Conservation (phyloP, 164 flowering plant species). For the Echeveria elegans region DNA sequence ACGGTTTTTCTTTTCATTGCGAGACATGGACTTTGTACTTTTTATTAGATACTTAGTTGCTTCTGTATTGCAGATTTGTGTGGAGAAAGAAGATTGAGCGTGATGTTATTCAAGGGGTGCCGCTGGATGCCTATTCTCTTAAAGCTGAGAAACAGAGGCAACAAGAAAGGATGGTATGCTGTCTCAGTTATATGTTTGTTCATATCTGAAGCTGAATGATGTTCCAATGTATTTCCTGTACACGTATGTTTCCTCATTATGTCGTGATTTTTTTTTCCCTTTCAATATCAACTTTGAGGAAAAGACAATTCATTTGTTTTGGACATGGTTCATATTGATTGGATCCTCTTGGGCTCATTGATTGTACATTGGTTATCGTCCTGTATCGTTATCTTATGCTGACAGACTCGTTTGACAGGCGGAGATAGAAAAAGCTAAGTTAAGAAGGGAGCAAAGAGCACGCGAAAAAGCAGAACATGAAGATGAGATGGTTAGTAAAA, state of each 20-base stretch:
- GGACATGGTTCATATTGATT: neutral
- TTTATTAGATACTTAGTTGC: neutral
- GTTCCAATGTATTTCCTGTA: neutral
- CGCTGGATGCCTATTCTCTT: slow-evolving; percentile 53
- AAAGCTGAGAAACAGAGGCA: slow-evolving; percentile 74
- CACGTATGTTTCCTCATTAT: neutral
- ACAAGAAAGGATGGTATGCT: slow-evolving; percentile 70
- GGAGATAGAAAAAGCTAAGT: slow-evolving; percentile 40
- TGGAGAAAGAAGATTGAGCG: slow-evolving; percentile 96
- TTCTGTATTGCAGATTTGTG: slow-evolving; percentile 59
- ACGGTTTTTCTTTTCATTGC: too few species aligned
- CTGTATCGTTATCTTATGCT: too few species aligned
- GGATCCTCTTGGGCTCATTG: too few species aligned
- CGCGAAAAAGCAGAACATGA: slow-evolving; percentile 88
- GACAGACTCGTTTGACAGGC: neutral
- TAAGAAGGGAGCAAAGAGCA: slow-evolving; percentile 93
- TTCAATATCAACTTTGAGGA: neutral
- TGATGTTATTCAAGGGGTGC: slow-evolving; percentile 61
- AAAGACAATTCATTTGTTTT: neutral
- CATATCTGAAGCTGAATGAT: too few species aligned
- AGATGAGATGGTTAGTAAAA: slow-evolving; percentile 76
- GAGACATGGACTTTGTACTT: neutral
- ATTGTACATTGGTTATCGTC: too few species aligned
- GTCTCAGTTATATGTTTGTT: neutral
- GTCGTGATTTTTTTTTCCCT: neutral